These are phyloP conservation scores for Orbilia ellipsospora DNA, from an alignment of 2,329 filamentous ascomycete species.

Conservation along the genomic window DNA sequence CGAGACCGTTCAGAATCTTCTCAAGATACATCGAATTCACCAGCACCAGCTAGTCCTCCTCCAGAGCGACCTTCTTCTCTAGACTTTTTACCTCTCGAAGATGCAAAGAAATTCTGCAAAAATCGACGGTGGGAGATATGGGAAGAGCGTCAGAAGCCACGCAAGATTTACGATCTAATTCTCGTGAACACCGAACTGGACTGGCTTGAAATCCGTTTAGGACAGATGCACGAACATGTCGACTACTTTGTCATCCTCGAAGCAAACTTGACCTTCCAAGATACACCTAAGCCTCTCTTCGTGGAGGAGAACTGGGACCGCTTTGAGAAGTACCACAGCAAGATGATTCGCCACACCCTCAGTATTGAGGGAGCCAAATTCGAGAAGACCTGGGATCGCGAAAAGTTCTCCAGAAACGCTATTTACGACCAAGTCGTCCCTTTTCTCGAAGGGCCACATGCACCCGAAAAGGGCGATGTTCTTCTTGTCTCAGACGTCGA, in stretches of 20 bases:
- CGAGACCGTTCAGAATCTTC: not conserved
- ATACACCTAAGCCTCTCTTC: constrained; percentile 68
- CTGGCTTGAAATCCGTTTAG: constrained; percentile 73
- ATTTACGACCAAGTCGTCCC: constrained; percentile 71
- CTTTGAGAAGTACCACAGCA: constrained; percentile 68
- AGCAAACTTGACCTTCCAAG: constrained; percentile 70
- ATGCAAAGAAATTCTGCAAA: constrained; percentile 1
- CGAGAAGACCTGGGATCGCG: constrained; percentile 66
- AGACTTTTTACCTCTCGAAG: not conserved
- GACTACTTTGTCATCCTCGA: constrained; percentile 76
- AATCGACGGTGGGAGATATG: constrained; percentile 1
- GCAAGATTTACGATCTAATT: constrained; percentile 72
- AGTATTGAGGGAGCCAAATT: constrained; percentile 64
- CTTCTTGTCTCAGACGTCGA: constrained; percentile 72
- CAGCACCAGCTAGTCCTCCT: not conserved
- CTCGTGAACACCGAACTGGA: constrained; percentile 74
- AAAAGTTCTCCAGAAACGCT: constrained; percentile 69
- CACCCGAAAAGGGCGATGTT: constrained; percentile 67
- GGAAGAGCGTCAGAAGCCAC: constrained; percentile 54
- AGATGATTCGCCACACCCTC: constrained; percentile 72
- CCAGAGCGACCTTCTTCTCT: not conserved
- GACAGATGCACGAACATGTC: constrained; percentile 69
- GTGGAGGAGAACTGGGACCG: constrained; percentile 68
- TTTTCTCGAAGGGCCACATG: constrained; percentile 63
- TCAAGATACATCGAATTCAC: too few species aligned